phyloP scores from a whole-genome alignment of 2,329 filamentous ascomycete species.

The Aphanocladium album region DNA sequence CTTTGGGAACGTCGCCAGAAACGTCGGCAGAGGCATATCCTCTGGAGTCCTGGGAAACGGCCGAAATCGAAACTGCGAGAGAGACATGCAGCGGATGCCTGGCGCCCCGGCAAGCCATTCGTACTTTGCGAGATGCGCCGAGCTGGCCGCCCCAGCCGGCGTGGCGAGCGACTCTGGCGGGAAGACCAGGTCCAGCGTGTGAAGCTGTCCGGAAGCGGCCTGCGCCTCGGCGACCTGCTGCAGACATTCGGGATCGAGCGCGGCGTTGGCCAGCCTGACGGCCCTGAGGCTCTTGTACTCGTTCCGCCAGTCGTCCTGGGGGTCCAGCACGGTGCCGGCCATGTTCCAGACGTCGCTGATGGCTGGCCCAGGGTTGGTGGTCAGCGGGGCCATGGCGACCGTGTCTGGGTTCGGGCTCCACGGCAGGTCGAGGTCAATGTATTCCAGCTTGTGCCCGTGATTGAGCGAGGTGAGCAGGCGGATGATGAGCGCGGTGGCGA shows the following conservation, averaged over 20 bases:
- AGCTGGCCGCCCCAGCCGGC: constrained; percentile 22
- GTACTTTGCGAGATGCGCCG: constrained; percentile 26
- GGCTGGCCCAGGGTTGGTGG: background rate
- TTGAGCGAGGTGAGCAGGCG: constrained; percentile 23
- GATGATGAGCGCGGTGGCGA: constrained; percentile 5
- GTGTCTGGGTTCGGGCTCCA: constrained; percentile 14
- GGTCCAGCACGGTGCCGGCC: constrained; percentile 6
- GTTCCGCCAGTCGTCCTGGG: constrained; percentile 4
- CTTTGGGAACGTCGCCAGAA: constrained; percentile 32
- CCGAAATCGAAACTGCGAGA: constrained; percentile 32
- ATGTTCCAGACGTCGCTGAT: constrained; percentile 10
- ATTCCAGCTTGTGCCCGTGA: constrained; percentile 22
- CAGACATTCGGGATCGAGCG: constrained; percentile 22
- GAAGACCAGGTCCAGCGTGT: constrained; percentile 33
- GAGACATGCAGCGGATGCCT: constrained; percentile 29
- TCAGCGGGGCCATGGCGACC: constrained; percentile 6
- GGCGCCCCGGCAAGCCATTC: constrained; percentile 31
- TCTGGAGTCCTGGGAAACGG: constrained; percentile 23
- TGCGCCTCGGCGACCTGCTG: constrained; percentile 22
- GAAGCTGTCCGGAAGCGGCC: constrained; percentile 24
- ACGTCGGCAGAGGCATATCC: constrained; percentile 27
- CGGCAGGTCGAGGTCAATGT: constrained; percentile 28
- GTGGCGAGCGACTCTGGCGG: constrained; percentile 22
- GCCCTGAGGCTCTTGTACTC: constrained; percentile 10
- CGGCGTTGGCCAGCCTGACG: constrained; percentile 23